phyloP scores from a whole-genome alignment of 257 asterid species.

The Solanum gracilifrons region DNA sequence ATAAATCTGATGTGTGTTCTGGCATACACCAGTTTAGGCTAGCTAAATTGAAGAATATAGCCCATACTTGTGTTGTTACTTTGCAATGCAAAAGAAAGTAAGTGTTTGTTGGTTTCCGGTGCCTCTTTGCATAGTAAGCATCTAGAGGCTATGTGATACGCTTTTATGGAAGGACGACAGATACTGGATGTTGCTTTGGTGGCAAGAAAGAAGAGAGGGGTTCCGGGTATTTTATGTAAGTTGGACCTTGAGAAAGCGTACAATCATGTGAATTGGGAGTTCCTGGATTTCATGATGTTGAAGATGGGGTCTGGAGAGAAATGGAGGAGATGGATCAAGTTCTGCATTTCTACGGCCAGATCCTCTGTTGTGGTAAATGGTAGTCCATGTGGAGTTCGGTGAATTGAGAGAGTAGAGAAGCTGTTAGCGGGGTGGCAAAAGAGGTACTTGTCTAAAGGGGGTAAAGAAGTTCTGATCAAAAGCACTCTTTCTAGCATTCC shows the following conservation, averaged over 20 bases:
- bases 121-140: no score
- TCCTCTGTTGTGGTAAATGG: not conserved
- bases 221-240: not conserved
- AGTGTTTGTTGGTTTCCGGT: no score
- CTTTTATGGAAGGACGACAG: not conserved
- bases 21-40: no score
- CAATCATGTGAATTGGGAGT: not conserved
- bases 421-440: not conserved
- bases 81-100: no score
- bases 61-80: no score
- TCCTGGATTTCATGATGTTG: not conserved
- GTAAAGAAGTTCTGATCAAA: not conserved
- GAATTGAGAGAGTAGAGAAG: not conserved
- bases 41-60: no score
- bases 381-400: not conserved
- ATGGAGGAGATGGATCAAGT: not conserved
- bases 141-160: not conserved
- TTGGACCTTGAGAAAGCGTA: not conserved
- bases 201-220: not conserved
- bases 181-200: not conserved
- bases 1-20: no score
- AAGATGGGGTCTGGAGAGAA: not conserved
- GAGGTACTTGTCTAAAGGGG: not conserved
- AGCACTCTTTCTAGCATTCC: not conserved
- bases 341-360: not conserved